Conservation (phyloP, 202 grass and related monocot genomes). For the Tripidium arundinaceum region DNA sequence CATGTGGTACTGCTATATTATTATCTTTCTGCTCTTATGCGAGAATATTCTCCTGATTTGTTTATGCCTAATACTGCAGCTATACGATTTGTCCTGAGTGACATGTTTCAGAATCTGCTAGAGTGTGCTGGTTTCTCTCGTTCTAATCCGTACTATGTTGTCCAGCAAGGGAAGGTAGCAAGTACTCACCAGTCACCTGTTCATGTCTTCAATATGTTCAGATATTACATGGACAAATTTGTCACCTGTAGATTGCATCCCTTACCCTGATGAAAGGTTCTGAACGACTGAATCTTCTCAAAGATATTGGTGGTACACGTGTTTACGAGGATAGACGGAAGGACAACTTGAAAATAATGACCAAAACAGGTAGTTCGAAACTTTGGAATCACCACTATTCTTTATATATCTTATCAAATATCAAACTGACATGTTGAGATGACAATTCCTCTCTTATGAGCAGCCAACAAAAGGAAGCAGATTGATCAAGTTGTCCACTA, state of each 20-base stretch:
- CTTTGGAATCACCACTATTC: not conserved
- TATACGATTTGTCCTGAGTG: too few species aligned
- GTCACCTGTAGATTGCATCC: too few species aligned
- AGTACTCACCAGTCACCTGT: too few species aligned
- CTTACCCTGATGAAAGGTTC: too few species aligned
- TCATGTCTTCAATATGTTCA: too few species aligned
- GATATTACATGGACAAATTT: too few species aligned
- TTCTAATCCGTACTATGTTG: slow-evolving; percentile 98
- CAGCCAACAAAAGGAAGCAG: slow-evolving; percentile 78
- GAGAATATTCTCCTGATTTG: not conserved
- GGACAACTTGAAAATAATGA: too few species aligned
- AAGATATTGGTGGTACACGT: too few species aligned
- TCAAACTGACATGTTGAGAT: not conserved
- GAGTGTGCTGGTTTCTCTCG: slow-evolving; percentile 97
- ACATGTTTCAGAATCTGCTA: not conserved
- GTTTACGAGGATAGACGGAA: too few species aligned
- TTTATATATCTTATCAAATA: not conserved
- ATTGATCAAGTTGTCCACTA: slow-evolving; percentile 50
- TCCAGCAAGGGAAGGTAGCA: slow-evolving; percentile 97
- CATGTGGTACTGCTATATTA: not conserved
- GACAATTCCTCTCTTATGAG: slow-evolving; percentile 18
- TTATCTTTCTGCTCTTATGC: slow-evolving; percentile 13
- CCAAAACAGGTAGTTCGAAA: too few species aligned
- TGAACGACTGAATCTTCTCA: too few species aligned
- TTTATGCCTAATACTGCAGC: too few species aligned